Conservation (phyloP, 2,329 filamentous ascomycete genomes). For the Conoideocrella luteorostrata region DNA sequence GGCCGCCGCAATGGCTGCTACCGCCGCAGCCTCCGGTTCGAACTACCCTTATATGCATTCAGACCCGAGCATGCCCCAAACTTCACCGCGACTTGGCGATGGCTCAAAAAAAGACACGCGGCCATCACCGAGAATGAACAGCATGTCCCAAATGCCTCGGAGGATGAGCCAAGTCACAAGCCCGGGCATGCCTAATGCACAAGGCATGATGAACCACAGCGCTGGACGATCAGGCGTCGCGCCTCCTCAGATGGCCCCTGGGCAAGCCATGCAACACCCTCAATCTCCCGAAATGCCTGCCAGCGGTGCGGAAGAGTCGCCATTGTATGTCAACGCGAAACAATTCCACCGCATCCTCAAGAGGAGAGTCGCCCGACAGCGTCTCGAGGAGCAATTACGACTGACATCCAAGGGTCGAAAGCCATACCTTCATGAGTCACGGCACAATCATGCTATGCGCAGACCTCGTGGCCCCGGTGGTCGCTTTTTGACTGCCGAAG, state of each 20-base stretch:
- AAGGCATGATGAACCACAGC: slow-evolving; percentile 68
- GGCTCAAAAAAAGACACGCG: slow-evolving; percentile 68
- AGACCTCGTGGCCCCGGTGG: slow-evolving; percentile 88
- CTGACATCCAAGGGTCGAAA: slow-evolving; percentile 93
- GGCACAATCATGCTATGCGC: slow-evolving; percentile 97
- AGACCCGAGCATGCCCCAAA: slow-evolving; percentile 61
- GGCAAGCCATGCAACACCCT: slow-evolving; percentile 60
- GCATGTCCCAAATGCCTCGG: slow-evolving; percentile 53
- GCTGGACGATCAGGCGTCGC: slow-evolving; percentile 42
- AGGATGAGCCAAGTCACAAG: slow-evolving; percentile 74
- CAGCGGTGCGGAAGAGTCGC: slow-evolving; percentile 75
- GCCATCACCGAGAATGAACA: slow-evolving; percentile 70
- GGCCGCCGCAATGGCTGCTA: slow-evolving; percentile 86
- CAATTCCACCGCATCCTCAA: slow-evolving; percentile 98
- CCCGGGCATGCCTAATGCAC: slow-evolving; percentile 65
- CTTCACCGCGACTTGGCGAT: slow-evolving; percentile 71
- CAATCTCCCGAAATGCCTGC: slow-evolving; percentile 76
- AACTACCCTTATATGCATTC: slow-evolving; percentile 67
- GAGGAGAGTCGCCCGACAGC: slow-evolving; percentile 84
- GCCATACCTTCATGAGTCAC: slow-evolving; percentile 93
- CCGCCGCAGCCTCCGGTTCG: slow-evolving; percentile 82
- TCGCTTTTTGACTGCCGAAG: slow-evolving; percentile 91
- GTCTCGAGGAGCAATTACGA: slow-evolving; percentile 84
- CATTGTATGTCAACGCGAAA: slow-evolving; percentile 96
- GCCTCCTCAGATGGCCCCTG: slow-evolving; percentile 54